Conservation (phyloP, 2,329 filamentous ascomycete species). For the Elsinoe australis region DNA sequence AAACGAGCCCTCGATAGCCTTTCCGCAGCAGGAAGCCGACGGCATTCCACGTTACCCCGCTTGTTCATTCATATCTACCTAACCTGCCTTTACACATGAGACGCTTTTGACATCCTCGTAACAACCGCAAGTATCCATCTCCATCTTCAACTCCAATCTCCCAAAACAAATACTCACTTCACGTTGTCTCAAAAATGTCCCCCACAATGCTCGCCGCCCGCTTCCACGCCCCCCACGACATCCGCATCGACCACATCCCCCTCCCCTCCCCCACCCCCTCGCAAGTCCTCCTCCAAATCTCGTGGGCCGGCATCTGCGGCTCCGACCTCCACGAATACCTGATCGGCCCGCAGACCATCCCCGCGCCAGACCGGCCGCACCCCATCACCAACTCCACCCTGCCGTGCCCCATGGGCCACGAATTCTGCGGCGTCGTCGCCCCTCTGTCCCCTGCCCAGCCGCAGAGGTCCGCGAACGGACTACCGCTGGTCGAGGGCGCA, state of each 20-base stretch:
- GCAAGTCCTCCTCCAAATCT: conserved; percentile 23
- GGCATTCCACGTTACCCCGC: too few relatives aligned
- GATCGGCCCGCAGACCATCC: conserved; percentile 22
- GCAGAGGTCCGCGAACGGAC: conserved; percentile 16
- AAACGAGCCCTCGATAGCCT: too few relatives aligned
- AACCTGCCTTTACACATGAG: too few relatives aligned
- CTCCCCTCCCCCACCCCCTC: conserved; percentile 21
- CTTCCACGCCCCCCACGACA: conserved; percentile 24
- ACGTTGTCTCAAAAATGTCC: not conserved
- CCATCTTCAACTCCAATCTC: not conserved
- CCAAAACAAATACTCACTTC: too few relatives aligned
- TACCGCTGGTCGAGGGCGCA: conserved; percentile 20
- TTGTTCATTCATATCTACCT: not conserved
- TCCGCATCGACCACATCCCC: conserved; percentile 25
- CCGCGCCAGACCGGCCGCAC: conserved; percentile 18
- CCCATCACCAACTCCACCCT: conserved; percentile 19
- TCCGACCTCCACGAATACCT: conserved; percentile 25
- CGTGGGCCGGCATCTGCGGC: conserved; percentile 26
- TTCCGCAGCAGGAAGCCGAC: too few relatives aligned
- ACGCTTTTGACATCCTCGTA: too few relatives aligned
- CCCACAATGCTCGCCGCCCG: conserved; percentile 25
- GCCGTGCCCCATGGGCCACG: conserved; percentile 22
- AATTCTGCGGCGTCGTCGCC: conserved; percentile 24
- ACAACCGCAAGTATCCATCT: too few relatives aligned
- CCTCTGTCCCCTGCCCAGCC: not conserved